Base-by-base conservation (phyloP, 805 yeast species). In the Spathaspora boniae region DNA sequence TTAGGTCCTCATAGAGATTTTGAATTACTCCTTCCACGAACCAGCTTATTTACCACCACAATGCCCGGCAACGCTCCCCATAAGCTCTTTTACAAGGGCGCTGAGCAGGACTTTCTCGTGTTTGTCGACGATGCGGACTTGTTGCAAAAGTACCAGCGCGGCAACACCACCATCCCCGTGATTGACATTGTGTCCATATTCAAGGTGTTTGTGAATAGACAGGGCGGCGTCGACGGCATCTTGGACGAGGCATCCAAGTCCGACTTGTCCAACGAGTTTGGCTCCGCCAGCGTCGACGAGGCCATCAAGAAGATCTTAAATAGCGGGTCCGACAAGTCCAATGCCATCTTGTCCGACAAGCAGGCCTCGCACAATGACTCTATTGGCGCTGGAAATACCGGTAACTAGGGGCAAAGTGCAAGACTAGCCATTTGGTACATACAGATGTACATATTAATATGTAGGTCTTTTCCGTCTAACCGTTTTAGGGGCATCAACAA, bases 191-290 rank as follows among this genome's bases (percentile, higher is more conserved):
- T 84, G 1, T 80, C 81, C 0, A 66, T 72, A 6, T 84, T 74
- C 64, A 74, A 81, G 48, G 70, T 86, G n/a, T 87, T 70, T 53
- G 68, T 74, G 16, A 74, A 76, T 37, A 70, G 71, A 41, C 67
- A 65, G 16, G 82, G 85, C 30, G 95, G 95, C 21, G 62, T 78
- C 3, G 84, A 77, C 47, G 95, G 95, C 38, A 69, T 72, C 6
- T 54, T 83, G 17, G 85, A 81, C 34, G 80, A 76, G 48, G 95
- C 91, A 2, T 81, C 91, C 6, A 72, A 76, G 37, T 62, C 67
- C 14, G 83, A 80, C 41, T 54, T 86, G 26, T 70, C 69, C 33
- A 73, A 73, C 43, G 93, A 86, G 50, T 86, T 87, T 45, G 91
- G 88, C 19, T 64, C 73, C 17, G 61, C 69, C 32, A 65, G 62